phyloP scores from a whole-genome alignment of 306 rosid genomes.

The Neltuma alba region DNA sequence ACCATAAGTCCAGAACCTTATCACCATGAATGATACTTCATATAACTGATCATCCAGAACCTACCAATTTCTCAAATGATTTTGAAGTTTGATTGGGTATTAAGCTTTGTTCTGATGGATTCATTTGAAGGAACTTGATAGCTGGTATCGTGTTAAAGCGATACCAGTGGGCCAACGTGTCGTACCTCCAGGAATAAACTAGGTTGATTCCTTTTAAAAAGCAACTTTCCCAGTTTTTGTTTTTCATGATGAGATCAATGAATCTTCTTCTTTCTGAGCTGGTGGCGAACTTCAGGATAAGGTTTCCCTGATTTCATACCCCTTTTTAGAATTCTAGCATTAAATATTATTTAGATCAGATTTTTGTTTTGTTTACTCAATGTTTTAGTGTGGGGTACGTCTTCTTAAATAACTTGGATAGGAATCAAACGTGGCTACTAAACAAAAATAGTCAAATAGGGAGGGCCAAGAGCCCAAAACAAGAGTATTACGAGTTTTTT shows the following conservation, averaged over 20 bases:
- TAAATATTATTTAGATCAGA: not conserved
- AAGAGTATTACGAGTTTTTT: too few species aligned
- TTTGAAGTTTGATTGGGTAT: conserved; percentile 7
- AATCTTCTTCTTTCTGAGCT: conserved; percentile 19
- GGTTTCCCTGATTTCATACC: not conserved
- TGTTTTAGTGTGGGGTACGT: not conserved
- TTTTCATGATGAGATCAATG: conserved; percentile 15
- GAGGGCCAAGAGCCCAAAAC: not conserved
- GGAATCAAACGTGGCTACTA: not conserved
- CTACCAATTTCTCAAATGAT: conserved; percentile 4
- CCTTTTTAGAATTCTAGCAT: conserved; percentile 16
- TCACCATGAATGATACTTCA: not conserved
- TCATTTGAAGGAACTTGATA: not conserved
- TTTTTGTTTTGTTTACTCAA: not conserved
- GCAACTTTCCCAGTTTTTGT: conserved; percentile 23
- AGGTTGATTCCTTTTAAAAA: not conserved
- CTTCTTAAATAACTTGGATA: not conserved
- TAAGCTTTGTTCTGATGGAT: conserved; percentile 20
- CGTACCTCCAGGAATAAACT: conserved; percentile 8
- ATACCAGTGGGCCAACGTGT: not conserved
- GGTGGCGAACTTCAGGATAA: conserved; percentile 20
- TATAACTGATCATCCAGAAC: not conserved
- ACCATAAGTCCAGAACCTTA: conserved; percentile 15
- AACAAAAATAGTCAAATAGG: not conserved
- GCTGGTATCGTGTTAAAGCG: not conserved